phyloP scores from a whole-genome alignment of 352 stramenopile species.

The Phytophthora fragariae region DNA sequence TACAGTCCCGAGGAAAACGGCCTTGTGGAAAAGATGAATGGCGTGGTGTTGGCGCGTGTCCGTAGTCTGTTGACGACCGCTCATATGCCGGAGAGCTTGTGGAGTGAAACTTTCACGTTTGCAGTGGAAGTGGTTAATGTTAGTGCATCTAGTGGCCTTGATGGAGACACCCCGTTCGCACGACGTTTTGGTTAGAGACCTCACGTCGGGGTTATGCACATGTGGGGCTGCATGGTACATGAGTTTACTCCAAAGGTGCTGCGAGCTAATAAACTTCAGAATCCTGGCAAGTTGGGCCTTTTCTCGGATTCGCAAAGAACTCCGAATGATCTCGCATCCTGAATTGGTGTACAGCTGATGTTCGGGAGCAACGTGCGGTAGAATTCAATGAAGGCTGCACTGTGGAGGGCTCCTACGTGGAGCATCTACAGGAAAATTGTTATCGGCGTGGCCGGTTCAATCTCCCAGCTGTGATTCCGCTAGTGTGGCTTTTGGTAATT shows the following conservation, averaged over 20 bases:
- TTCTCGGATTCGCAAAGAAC: neutral
- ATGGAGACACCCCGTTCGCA: neutral
- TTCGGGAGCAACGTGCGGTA: neutral
- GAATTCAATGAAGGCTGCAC: neutral
- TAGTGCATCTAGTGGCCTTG: neutral
- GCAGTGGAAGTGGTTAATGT: neutral
- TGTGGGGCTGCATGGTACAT: neutral
- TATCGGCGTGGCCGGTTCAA: neutral
- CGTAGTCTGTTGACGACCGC: neutral
- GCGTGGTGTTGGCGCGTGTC: neutral
- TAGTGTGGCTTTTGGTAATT: neutral
- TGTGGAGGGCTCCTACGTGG: neutral
- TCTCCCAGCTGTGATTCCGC: neutral
- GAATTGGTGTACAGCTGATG: neutral
- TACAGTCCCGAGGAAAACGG: constrained; percentile 13
- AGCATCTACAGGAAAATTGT: neutral
- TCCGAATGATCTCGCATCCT: neutral
- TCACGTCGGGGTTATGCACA: neutral
- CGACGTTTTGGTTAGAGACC: neutral
- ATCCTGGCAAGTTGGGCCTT: neutral
- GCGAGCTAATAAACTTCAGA: neutral
- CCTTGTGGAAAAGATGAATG: neutral
- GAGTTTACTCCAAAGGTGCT: neutral
- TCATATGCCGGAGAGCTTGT: neutral
- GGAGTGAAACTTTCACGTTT: neutral